phyloP scores from a whole-genome alignment of 441 rosid species.

The Pelargonium myrrhifolium region DNA sequence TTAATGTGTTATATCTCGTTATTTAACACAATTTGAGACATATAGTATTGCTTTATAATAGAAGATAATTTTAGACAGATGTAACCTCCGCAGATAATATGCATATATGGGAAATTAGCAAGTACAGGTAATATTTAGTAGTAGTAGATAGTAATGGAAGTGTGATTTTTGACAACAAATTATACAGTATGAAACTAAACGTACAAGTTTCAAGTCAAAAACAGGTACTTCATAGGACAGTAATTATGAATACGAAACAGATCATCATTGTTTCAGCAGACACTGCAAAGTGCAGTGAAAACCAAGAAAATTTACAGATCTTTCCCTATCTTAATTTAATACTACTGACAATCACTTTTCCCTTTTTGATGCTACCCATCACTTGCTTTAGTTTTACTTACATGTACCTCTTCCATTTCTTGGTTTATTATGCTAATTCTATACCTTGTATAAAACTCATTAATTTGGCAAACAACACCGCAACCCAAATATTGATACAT shows the following conservation, averaged over 20 bases:
- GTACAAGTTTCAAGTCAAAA: not conserved
- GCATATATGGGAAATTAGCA: too few relatives aligned
- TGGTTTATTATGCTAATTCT: not conserved
- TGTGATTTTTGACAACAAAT: not conserved
- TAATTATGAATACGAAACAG: not conserved
- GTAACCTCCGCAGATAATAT: too few relatives aligned
- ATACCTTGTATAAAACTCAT: too few relatives aligned
- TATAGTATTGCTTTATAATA: too few relatives aligned
- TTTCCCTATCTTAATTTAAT: not conserved
- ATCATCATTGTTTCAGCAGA: not conserved
- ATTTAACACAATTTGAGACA: too few relatives aligned
- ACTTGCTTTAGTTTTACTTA: not conserved
- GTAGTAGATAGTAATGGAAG: not conserved
- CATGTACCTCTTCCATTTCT: not conserved
- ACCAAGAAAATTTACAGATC: not conserved
- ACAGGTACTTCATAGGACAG: constrained; percentile 2
- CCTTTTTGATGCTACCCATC: constrained; percentile 1
- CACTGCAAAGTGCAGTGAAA: not conserved
- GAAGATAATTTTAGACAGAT: too few relatives aligned
- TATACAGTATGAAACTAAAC: not conserved
- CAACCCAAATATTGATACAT: too few relatives aligned
- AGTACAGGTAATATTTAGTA: too few relatives aligned
- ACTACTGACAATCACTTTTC: constrained; percentile 10
- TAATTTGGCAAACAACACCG: too few relatives aligned
- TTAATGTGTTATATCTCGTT: too few relatives aligned